Evolutionary conservation across 495 filamentous ascomycete species (phyloP), one percentile per base, ranked within the genome.

Genomic region (Neurospora pannonica): DNA sequence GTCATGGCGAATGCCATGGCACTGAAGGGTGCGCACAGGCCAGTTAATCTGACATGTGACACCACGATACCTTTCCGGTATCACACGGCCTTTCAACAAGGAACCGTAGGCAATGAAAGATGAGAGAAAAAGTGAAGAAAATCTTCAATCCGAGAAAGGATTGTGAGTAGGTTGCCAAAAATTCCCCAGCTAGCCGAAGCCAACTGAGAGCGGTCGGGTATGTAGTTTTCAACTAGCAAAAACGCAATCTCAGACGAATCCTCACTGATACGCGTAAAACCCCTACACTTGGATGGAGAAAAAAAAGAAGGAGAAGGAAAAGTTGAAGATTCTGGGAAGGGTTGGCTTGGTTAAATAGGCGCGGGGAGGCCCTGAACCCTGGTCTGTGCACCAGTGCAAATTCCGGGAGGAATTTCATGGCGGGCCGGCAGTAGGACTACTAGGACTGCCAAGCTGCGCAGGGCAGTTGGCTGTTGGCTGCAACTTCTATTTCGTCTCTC

Each of bases 151-250:
- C 24, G 48, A 15, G n/a, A 60, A 60, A 48, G 40, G 43, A 28
- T n/a, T n/a, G n/a, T n/a, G n/a, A n/a, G n/a, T n/a, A n/a, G 9
- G 21, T 8, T 76, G 46, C 74, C 79, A 81, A 78, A 79, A 81
- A 79, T 81, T 79, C 76, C 76, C 76, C 60, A 78, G 74, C 74
- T 76, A 74, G 75, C 71, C 74, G 36, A 43, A 71, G 77, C 78
- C 76, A 76, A 76, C 72, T 75, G 42, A 77, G 82, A 86, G 84
- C 79, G 79, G 84, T 86, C 85, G 83, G 77, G 78, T 77, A 76
- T 86, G 79, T 86, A 87, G 84, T 87, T 87, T 87, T 86, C 85
- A 86, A 86, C 83, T 84, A 86, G 85, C 85, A 86, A 86, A 87
- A 86, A 86, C 80, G 79, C 81, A 83, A 83, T 82, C 84, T 86